A percentile compares a stretch with the other conserved stretches of the same genome.
Evolutionary conservation across 1,284 basidiomycete species (phyloP).

Genomic region (Pyrrhoderma lamaoense): DNA sequence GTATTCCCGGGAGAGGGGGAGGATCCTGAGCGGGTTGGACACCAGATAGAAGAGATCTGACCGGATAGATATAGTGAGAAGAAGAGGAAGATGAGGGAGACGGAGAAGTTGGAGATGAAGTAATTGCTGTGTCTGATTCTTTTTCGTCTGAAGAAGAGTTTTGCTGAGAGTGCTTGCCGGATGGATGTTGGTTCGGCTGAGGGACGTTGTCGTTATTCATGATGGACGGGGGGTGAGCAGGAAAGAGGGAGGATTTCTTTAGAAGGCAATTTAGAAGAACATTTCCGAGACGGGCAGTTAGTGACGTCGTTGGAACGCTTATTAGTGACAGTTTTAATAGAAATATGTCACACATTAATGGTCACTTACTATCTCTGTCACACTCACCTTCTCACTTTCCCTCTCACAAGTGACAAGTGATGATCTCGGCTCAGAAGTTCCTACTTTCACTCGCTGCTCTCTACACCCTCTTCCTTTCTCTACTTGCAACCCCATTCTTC

Average conservation of each 20-base stretch:
- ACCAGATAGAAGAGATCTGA: conserved; percentile 28
- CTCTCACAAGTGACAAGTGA: no score
- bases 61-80: conserved; percentile 26
- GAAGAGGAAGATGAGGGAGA: conserved; percentile 7
- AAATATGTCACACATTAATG: no score
- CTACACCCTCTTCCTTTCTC: conserved; percentile 48
- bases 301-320: no score
- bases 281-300: no score
- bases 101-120: neutral
- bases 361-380: no score
- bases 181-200: no score
- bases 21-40: conserved; percentile 23
- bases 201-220: neutral
- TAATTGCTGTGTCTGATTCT: no score
- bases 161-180: no score
- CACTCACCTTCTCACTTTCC: no score
- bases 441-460: conserved; percentile 40
- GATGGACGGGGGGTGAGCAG: neutral
- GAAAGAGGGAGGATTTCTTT: neutral
- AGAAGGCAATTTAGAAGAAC: no score
- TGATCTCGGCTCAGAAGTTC: conserved; percentile 29
- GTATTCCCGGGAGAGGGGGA: conserved; percentile 11
- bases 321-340: no score
- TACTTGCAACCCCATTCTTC: conserved; percentile 55
- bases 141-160: no score